Conservation (phyloP, 208 protist genomes). For the Leishmania martiniquensis region DNA sequence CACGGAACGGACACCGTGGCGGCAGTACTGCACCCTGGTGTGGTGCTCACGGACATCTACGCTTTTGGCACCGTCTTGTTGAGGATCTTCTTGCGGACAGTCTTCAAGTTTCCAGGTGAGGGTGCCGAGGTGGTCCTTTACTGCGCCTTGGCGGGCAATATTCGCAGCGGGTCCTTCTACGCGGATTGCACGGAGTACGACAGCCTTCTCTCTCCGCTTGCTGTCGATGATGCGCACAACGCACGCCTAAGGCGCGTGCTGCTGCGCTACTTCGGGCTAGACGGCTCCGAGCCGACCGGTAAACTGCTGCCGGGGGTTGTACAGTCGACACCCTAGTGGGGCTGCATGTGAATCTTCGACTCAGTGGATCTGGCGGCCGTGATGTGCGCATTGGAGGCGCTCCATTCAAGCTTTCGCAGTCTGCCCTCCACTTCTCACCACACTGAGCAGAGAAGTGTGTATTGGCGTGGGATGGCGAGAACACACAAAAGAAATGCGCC, state of each 20-base stretch:
- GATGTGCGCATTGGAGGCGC: background rate
- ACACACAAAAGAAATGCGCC: background rate
- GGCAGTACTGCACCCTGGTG: constrained; percentile 43
- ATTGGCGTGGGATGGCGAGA: background rate
- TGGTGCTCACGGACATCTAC: constrained; percentile 57
- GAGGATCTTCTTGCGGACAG: constrained; percentile 44
- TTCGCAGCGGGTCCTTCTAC: constrained; percentile 46
- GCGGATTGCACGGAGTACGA: constrained; percentile 38
- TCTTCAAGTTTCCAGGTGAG: constrained; percentile 57
- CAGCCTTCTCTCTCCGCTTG: constrained; percentile 39
- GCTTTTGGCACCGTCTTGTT: constrained; percentile 34
- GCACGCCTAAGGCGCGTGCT: constrained; percentile 38
- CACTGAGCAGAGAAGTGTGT: background rate
- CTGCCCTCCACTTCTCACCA: background rate
- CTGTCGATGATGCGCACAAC: constrained; percentile 36
- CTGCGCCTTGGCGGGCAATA: constrained; percentile 35
- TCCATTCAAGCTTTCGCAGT: background rate
- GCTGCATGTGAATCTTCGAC: too few species aligned
- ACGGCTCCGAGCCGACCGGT: background rate
- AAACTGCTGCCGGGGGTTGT: constrained; percentile 12
- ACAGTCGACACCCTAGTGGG: background rate
- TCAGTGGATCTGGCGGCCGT: background rate
- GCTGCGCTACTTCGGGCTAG: constrained; percentile 38
- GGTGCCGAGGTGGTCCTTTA: constrained; percentile 54
- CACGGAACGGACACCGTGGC: constrained; percentile 30